phyloP scores from a whole-genome alignment of 805 yeast species.

The Saccharomycopsis schoenii region DNA sequence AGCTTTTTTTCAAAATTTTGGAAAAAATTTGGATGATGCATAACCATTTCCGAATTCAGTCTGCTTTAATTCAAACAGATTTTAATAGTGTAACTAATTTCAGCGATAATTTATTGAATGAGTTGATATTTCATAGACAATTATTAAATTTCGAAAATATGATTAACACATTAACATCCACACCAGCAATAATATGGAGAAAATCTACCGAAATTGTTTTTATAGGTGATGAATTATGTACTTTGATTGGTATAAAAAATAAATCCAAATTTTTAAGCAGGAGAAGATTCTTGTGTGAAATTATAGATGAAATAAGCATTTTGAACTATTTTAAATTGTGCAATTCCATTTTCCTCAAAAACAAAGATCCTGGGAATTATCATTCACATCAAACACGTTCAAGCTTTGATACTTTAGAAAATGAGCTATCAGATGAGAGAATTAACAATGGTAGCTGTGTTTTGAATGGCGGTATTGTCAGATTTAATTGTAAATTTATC shows the following conservation, averaged over 20 bases:
- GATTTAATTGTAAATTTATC: constrained; percentile 18
- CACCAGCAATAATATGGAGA: constrained; percentile 80
- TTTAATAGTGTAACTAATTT: constrained; percentile 11
- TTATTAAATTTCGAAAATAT: constrained; percentile 31
- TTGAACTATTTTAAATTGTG: constrained; percentile 63
- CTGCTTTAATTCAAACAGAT: constrained; percentile 18
- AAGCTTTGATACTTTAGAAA: constrained; percentile 8
- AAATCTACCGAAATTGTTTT: constrained; percentile 80
- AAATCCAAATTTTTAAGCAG: constrained; percentile 12
- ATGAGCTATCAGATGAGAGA: constrained; percentile 20
- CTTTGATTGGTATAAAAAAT: constrained; percentile 42
- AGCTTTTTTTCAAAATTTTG: constrained; percentile 16
- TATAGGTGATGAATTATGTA: constrained; percentile 63
- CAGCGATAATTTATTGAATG: constrained; percentile 22
- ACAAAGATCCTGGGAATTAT: constrained; percentile 5
- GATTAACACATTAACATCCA: constrained; percentile 44
- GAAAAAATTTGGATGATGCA: constrained; percentile 17
- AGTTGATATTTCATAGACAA: constrained; percentile 25
- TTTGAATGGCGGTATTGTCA: constrained; percentile 11
- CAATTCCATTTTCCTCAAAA: constrained; percentile 52
- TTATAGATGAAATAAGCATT: constrained; percentile 73
- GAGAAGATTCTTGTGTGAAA: constrained; percentile 62
- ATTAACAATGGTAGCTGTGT: constrained; percentile 18
- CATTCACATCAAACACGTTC: constrained; percentile 6
- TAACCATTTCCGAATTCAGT: constrained; percentile 17